These are phyloP conservation scores for Wickerhamiella azyma DNA, from an alignment of 805 yeast genomes.

Conservation along the genomic window DNA sequence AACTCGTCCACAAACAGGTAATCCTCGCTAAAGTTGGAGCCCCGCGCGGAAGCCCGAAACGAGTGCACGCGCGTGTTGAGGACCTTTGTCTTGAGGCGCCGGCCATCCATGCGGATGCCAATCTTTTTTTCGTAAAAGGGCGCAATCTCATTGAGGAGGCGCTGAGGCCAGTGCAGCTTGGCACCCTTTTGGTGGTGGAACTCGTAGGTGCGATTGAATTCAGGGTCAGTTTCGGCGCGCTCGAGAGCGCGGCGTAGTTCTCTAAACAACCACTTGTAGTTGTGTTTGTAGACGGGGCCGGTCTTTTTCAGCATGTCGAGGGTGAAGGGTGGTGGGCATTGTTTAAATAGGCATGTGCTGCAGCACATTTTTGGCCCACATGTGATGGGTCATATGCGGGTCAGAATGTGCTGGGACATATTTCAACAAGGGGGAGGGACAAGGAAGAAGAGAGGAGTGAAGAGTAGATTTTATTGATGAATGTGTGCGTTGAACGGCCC, in stretches of 20 bases:
- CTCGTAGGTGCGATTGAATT: neutral
- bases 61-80: conserved; percentile 4
- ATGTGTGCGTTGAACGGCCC: too few species aligned
- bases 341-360: neutral
- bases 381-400: too few species aligned
- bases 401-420: too few species aligned
- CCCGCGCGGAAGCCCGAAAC: neutral
- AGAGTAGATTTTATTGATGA: too few species aligned
- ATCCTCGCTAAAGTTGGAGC: neutral
- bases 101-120: neutral
- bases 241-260: neutral
- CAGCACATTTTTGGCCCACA: too few species aligned
- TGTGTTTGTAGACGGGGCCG: neutral
- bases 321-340: neutral
- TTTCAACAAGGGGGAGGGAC: too few species aligned
- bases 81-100: conserved; percentile 2
- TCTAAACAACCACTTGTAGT: conserved; percentile 4
- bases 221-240: neutral
- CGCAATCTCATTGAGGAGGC: neutral
- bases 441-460: too few species aligned
- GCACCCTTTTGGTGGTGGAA: neutral
- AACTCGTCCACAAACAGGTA: neutral
- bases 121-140: neutral
- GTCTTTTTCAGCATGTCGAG: neutral
- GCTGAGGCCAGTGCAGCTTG: conserved; percentile 1